Percentiles rank a stretch among this genome's conserved stretches.
Evolutionary conservation across 345 rosid genomes (phyloP).

Genomic region (Aethionema arabicum): DNA sequence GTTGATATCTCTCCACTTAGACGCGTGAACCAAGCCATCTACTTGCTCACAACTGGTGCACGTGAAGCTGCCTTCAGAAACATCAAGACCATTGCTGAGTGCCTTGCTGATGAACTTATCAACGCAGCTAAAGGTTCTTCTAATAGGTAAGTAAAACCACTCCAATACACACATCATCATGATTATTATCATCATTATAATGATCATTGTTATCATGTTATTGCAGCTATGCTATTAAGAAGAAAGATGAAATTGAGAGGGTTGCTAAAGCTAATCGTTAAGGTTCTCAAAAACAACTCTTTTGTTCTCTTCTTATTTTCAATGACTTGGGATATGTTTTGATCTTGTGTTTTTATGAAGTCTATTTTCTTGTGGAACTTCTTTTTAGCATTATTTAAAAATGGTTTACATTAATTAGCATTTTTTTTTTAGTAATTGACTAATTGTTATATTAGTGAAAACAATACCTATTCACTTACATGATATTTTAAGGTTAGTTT

Average conservation of each 20-base stretch:
- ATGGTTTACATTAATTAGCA: too few species aligned
- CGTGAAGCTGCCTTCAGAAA: slow-evolving; percentile 81
- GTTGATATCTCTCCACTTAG: slow-evolving; percentile 85
- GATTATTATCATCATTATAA: background rate
- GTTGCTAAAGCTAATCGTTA: slow-evolving; percentile 89
- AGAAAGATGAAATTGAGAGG: slow-evolving; percentile 87
- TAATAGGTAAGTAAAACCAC: slow-evolving; percentile 49
- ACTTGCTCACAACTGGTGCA: slow-evolving; percentile 77
- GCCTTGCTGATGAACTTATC: slow-evolving; percentile 85
- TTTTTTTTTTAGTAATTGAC: too few species aligned
- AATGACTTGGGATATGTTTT: slow-evolving; percentile 25
- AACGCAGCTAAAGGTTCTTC: slow-evolving; percentile 91
- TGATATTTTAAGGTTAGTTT: too few species aligned
- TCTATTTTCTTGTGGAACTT: too few species aligned
- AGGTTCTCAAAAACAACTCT: slow-evolving; percentile 27
- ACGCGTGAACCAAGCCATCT: slow-evolving; percentile 74
- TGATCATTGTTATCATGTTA: background rate
- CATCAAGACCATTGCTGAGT: slow-evolving; percentile 82
- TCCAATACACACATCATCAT: too few species aligned
- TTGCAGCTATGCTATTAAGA: slow-evolving; percentile 75
- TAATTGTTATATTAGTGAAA: too few species aligned
- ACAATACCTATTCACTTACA: too few species aligned
- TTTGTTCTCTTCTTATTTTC: slow-evolving; percentile 15
- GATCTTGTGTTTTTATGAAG: background rate
- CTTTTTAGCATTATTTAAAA: too few species aligned